Evolutionary conservation across 192 early-diverging fungal species (phyloP), one percentile per base, ranked within the genome.

Genomic region (Umbelopsis isabellina): DNA sequence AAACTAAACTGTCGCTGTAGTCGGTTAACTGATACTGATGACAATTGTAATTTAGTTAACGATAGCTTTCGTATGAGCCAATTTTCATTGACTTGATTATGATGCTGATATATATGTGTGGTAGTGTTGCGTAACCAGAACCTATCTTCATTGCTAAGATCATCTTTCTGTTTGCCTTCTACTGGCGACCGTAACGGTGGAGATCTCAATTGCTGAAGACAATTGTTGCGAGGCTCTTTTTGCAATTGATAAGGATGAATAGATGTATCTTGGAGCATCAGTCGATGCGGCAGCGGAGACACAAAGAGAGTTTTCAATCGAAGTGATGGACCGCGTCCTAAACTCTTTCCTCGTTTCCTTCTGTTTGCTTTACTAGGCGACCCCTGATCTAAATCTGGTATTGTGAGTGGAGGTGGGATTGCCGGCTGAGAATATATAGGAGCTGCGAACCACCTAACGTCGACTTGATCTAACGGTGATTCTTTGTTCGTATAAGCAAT

Each of bases 231-330:
- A 41, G 37, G 12, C 12, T 61, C 55, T 61, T 61, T 25, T 16
- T 27, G 21, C 30, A 30, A 12, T 27, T 18, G 5, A 25, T 35
- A 18, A 61, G 55, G 27, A 18, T 61, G 55, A 27, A 61, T 7
- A 35, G 55, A 15, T 15, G 33, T 61, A 35, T 61, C 55, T 15
- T 25, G 18, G 2, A 61, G 5, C 5, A 7, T 30, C 33, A 16
- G 27, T 11, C 55, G 55, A 61, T 61, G 55, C 7, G 55, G 55
- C 18, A 7, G 0, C 18, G 55, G 55, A 11, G 27, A 8, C 16
- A 25, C 55, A 61, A 61, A 61, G 11, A 61, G 25, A 6, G 55
- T 61, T n/a, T 61, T 61, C 30, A 61, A n/a, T 25, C 55, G 27
- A 16, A 61, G 30, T 6, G 55, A 61, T 2, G 25, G 55, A 8